Evolutionary conservation across 2,329 filamentous ascomycete genomes (phyloP), one percentile per base, ranked within the genome.

Genomic region (Xylariaceae sp.): DNA sequence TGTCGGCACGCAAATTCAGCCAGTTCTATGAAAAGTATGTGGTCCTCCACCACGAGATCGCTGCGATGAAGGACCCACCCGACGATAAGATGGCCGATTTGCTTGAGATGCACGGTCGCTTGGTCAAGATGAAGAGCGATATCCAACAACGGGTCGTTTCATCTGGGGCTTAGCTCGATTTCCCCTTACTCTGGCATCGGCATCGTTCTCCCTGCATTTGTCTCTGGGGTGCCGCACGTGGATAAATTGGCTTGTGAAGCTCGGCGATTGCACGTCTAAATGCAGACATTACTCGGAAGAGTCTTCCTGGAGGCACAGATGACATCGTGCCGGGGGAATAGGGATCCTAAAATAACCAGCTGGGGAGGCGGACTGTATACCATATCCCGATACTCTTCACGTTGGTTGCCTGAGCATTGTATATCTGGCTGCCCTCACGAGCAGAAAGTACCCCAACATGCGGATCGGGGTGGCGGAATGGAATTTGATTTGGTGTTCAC

Each of bases 71-170:
- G 35, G 71, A 80, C 44, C 79, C 81, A 3, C 72, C 75, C 0
- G 68, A 74, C 49, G 70, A 75, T 14, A 76, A 79, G 60, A 64
- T 85, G 45, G 68, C 69, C 6, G 64, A 76, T 42, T 63, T 85
- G 41, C 58, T 76, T 30, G 72, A 77, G 12, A 79, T 85, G 80
- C 75, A 78, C 48, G 67, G 73, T 27, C 70, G 75, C 32, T 66
- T 86, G 42, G 70, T 75, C 55, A 56, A 57, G n/a, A 75, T 85
- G 75, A 85, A 85, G 71, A 69, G 64, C 55, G 74, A 81, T 50
- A 85, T 86, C 40, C 77, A 81, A 58, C 77, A 81, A 58, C 67
- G 66, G 55, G 72, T 75, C 48, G 63, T 71, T 63, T 62, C 68
- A 62, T 47, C 68, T 55, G 55, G 47, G 15, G 53, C 56, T 17